Evolutionary conservation across 257 asterid species (phyloP), one percentile per base, ranked within the genome.

Genomic region (Solanum habrochaites): DNA sequence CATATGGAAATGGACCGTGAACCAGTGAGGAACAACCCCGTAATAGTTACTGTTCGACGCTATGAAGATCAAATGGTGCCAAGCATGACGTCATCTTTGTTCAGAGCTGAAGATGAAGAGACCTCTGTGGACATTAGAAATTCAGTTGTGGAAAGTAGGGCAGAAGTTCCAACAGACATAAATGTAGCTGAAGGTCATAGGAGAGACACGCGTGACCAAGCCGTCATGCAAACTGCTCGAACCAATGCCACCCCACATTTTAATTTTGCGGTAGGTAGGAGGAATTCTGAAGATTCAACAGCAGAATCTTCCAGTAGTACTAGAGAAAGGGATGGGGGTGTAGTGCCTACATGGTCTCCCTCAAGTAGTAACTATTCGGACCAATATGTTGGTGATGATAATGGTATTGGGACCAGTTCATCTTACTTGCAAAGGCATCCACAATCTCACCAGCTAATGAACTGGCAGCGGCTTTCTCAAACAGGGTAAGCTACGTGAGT

Each of bases 11-110:
- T 89, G 87, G 95, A 93, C 45, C 86, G 81, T 14, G 96, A 90
- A 77, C 96, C 96, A 0, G 85, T 87, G 52, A 89, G 97, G 89
- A 91, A 93, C 93, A 91, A 88, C 77, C 92, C 91, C 14, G 70
- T 86, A 4, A 85, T 86, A 67, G 80, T 93, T 29, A 82, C 85
- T 15, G 71, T 70, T 10, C 88, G 96, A 71, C 93, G 92, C 21
- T 95, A 94, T 14, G 95, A 90, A 83, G 98, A 96, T 89, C 99
- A 96, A 90, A 95, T 95, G 99, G 99, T 97, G 39, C 99, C 99
- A 9, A 97, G 96, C 92, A 93, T 97, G 86, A 94, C 99, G 18
- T 90, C 95, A 58, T 93, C 98, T 18, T 88, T 91, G 14, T 72
- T 94, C 75, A 91, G 96, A 86, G 91, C 87, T 43, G 98, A 91